Evolutionary conservation across 306 rosid species (phyloP), one percentile per base, ranked within the genome.

Genomic region (Ormosia emarginata): DNA sequence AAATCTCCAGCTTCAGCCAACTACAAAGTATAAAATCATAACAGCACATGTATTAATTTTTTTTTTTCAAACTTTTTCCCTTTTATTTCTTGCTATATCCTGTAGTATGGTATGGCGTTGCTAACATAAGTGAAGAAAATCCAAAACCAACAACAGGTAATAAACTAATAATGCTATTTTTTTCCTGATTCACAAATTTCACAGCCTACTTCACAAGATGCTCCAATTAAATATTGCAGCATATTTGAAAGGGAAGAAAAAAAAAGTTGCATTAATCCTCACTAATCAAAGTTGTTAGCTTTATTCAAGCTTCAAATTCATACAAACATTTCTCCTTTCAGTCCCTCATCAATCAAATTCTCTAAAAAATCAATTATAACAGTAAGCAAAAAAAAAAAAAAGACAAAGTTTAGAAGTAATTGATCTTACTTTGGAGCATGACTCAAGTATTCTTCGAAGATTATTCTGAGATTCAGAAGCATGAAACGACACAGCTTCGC

Each of bases 361-460:
- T 58, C n/a, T 5, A 7, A 53, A 53, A 58, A 53, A 18, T 30
- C 2, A n/a, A 46, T 5, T 13, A 71, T 30, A 37, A 67, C 11
- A 33, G n/a, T 14, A 30, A 57, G 9, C 9, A 34, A 6, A 11
- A 2, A 9, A 24, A 8, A 9, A 53, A 32, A 32, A 30, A 29
- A 10, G n/a, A n/a, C n/a, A 5, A 63, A 71, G 14, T 24, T 43
- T 5, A 32, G 52, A 34, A 34, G 73, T 1, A 70, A 41, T 47
- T 30, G 79, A 69, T 66, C 84, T 50, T 85, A 93, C 98, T 76
- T 80, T 70, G 59, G 96, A 89, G 79, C 84, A 77, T 43, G 94
- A 85, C 66, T 75, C 36, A 4, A 95, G 92, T 78, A 95, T 76
- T 56, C 64, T 75, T 41, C 68, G 92, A 56, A 90, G 89, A 70